A percentile compares a stretch with the other conserved stretches of the same genome.
Conservation (phyloP, 768 basidiomycete species). For the Mycena galericulata region DNA sequence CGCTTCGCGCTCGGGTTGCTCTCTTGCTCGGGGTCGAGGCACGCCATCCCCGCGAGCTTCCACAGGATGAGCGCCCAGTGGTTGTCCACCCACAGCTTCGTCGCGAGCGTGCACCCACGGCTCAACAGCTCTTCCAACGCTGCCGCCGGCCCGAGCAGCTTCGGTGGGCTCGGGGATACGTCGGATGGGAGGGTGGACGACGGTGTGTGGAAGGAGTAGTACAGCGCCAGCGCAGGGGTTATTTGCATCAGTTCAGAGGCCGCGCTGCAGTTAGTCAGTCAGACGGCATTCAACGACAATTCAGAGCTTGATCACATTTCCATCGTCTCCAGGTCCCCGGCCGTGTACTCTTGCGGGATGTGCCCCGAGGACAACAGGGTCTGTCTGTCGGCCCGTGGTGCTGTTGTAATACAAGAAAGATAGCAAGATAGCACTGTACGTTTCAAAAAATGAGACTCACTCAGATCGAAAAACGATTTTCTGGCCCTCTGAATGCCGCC, state of each 20-base stretch:
- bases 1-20: conserved; percentile 56
- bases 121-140: conserved; percentile 67
- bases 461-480: conserved; percentile 55
- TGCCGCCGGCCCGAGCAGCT: conserved; percentile 60
- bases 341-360: conserved; percentile 59
- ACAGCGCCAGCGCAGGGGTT: conserved; percentile 64
- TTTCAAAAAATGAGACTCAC: conserved; percentile 46
- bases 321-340: conserved; percentile 58
- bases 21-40: conserved; percentile 75
- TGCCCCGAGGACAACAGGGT: conserved; percentile 63
- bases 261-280: conserved; percentile 52
- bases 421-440: neutral
- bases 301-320: conserved; percentile 59
- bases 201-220: conserved; percentile 68
- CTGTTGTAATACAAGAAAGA: conserved; percentile 40
- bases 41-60: conserved; percentile 92
- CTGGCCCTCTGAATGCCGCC: conserved; percentile 29
- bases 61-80: conserved; percentile 93
- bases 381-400: conserved; percentile 50
- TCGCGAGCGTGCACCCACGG: conserved; percentile 75
- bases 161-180: conserved; percentile 35
- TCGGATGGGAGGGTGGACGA: conserved; percentile 44
- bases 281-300: conserved; percentile 5
- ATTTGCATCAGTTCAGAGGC: conserved; percentile 64
- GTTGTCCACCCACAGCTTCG: conserved; percentile 88